Evolutionary conservation across 2,329 filamentous ascomycete genomes (phyloP).

Genomic region (Exophiala sideris): DNA sequence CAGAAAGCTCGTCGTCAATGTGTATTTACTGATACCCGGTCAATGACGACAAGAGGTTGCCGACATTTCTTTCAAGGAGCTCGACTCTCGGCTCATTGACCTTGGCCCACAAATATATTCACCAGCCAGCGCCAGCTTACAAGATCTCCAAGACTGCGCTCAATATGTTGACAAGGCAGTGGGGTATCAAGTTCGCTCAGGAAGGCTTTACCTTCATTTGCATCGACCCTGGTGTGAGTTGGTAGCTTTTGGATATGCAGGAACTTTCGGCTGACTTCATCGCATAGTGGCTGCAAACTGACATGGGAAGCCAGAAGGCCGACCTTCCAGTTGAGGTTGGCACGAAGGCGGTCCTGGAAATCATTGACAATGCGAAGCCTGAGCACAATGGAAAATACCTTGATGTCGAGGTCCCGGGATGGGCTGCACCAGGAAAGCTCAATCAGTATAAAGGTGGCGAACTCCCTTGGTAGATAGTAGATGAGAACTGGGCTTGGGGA

Average conservation of each 20-base stretch:
- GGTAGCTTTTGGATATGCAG: not conserved
- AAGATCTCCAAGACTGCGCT: not conserved
- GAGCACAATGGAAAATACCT: not conserved
- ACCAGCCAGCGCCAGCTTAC: not conserved
- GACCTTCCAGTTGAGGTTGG: not conserved
- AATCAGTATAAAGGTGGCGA: not conserved
- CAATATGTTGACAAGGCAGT: not conserved
- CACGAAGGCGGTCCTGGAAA: not conserved
- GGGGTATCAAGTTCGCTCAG: not conserved
- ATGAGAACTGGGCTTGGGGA: too few species aligned
- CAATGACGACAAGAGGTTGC: not conserved
- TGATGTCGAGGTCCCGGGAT: not conserved
- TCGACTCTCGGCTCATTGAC: conserved; percentile 32
- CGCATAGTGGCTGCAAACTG: not conserved
- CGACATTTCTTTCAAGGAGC: conserved; percentile 38
- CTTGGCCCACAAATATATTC: not conserved
- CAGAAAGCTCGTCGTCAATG: conserved; percentile 44
- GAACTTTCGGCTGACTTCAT: not conserved
- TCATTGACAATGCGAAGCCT: not conserved
- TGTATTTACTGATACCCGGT: conserved; percentile 33
- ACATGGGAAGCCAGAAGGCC: not conserved
- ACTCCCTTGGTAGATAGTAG: not conserved
- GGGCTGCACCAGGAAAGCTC: not conserved
- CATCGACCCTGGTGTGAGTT: not conserved
- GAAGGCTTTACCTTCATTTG: not conserved